Conservation (phyloP, 139 green algal species). For the Yamagishiella unicocca region DNA sequence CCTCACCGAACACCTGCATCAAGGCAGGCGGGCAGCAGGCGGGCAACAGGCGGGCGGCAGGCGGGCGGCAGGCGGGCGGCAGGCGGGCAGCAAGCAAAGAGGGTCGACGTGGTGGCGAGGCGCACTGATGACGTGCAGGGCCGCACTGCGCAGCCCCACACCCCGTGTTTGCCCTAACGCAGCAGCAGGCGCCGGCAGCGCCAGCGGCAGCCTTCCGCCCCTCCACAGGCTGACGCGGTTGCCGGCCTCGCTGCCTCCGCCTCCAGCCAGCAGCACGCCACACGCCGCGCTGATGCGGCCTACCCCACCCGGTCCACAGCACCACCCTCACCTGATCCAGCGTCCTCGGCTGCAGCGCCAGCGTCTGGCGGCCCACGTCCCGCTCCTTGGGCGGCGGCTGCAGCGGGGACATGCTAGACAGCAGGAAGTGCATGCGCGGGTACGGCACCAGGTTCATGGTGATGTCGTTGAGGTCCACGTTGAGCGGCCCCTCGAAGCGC, state of each 20-base stretch:
- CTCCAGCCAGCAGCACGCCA: too few species aligned
- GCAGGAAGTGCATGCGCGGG: conserved; percentile 86
- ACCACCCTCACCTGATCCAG: conserved; percentile 67
- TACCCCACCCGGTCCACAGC: background rate
- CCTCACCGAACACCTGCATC: conserved; percentile 77
- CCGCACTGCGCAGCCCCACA: background rate
- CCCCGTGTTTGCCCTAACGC: too few species aligned
- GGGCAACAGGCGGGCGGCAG: background rate
- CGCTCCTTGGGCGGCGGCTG: conserved; percentile 21
- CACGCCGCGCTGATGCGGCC: too few species aligned
- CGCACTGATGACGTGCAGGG: background rate
- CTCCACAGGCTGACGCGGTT: too few species aligned
- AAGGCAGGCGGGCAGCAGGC: background rate
- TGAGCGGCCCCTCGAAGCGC: conserved; percentile 80
- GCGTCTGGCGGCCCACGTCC: conserved; percentile 25
- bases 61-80: too few species aligned
- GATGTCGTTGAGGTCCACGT: conserved; percentile 88
- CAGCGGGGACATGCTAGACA: conserved; percentile 74
- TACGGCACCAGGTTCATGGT: conserved; percentile 88
- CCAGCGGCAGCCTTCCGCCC: background rate
- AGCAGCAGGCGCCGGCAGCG: too few species aligned
- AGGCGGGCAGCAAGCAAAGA: too few species aligned
- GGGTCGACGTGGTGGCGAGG: background rate
- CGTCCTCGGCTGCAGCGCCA: conserved; percentile 31
- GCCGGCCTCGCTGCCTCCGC: too few species aligned